Conservation (phyloP, 768 basidiomycete species). For the Boletellus emodensis region DNA sequence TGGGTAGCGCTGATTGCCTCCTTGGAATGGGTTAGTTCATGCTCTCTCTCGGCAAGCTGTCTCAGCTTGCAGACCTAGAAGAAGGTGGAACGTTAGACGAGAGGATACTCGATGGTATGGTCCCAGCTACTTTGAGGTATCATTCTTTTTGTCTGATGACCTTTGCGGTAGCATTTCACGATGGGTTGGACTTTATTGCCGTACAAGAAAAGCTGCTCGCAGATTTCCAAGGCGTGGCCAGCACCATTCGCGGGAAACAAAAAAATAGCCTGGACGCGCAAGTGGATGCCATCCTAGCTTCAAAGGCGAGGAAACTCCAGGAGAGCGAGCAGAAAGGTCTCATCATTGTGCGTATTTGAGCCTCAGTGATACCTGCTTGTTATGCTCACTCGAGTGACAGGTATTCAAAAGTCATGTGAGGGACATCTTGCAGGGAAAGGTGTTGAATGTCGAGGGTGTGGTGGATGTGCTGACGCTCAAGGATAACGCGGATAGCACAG, state of each 20-base stretch:
- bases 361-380: not conserved
- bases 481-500: conserved; percentile 58
- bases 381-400: conserved; percentile 31
- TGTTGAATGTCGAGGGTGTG: conserved; percentile 71
- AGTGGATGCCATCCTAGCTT: conserved; percentile 56
- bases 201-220: conserved; percentile 70
- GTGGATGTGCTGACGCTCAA: conserved; percentile 85
- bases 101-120: conserved; percentile 51
- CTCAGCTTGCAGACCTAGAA: conserved; percentile 61
- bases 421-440: conserved; percentile 68
- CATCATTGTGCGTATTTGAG: conserved; percentile 26
- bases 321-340: conserved; percentile 49
- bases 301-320: conserved; percentile 44
- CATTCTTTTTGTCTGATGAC: conserved; percentile 1
- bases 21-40: conserved; percentile 54
- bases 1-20: conserved; percentile 2
- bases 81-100: conserved; percentile 48
- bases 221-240: conserved; percentile 53
- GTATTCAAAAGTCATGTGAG: conserved; percentile 68
- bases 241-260: conserved; percentile 49
- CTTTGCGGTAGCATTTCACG: conserved; percentile 66
- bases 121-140: not conserved
- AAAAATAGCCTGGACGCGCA: conserved; percentile 63
- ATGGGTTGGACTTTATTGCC: conserved; percentile 81
- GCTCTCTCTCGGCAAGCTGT: conserved; percentile 87